phyloP scores from a whole-genome alignment of 2,329 filamentous ascomycete genomes.

The Fusarium chuoi region DNA sequence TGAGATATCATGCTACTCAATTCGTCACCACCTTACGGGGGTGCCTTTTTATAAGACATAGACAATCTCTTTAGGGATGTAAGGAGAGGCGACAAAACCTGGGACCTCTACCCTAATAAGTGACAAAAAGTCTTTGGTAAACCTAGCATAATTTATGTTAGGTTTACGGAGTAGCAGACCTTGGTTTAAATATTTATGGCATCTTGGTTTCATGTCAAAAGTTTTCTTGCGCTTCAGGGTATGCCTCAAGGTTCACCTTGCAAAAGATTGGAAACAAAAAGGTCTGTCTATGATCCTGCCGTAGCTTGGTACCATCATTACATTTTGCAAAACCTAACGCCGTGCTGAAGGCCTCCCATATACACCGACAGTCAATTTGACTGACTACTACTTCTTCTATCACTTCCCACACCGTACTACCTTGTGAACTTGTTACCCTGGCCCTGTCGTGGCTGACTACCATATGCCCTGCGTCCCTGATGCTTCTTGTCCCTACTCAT shows the following conservation, averaged over 20 bases:
- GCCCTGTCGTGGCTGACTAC: conserved; percentile 77
- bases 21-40: neutral
- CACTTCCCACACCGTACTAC: conserved; percentile 17
- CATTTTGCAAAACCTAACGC: conserved; percentile 46
- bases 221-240: neutral
- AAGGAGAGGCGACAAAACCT: neutral
- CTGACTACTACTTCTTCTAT: conserved; percentile 8
- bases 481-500: conserved; percentile 76
- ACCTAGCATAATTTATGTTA: neutral
- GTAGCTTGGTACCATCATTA: conserved; percentile 39
- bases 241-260: conserved; percentile 1
- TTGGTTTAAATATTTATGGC: neutral
- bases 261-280: conserved; percentile 15
- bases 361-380: conserved; percentile 32
- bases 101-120: neutral
- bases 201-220: neutral
- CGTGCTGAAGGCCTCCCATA: conserved; percentile 43
- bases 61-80: neutral
- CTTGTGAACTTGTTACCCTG: conserved; percentile 40
- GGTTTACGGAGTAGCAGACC: neutral
- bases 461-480: conserved; percentile 74
- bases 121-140: neutral
- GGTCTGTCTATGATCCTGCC: conserved; percentile 27
- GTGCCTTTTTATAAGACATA: neutral
- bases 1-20: neutral